Evolutionary conservation across 2,329 filamentous ascomycete species (phyloP).

Genomic region (Bimuria novae-zelandiae): DNA sequence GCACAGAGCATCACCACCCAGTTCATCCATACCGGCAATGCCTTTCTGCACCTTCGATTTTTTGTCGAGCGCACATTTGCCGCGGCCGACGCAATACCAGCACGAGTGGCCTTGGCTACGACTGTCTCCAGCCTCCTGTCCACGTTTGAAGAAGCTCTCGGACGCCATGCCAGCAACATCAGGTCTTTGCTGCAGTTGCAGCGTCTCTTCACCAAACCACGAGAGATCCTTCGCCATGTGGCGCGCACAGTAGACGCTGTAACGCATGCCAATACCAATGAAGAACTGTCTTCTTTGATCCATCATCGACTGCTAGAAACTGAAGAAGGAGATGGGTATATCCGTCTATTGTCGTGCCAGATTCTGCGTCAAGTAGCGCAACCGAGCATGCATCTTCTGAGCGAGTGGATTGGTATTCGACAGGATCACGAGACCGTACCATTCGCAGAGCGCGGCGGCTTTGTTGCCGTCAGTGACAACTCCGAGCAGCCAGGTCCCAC

Average conservation of each 20-base stretch:
- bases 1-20: constrained; percentile 59
- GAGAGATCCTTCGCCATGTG: constrained; percentile 60
- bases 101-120: constrained; percentile 49
- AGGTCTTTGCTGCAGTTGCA: constrained; percentile 50
- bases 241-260: constrained; percentile 53
- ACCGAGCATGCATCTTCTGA: constrained; percentile 70
- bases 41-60: constrained; percentile 39
- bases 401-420: constrained; percentile 75
- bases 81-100: constrained; percentile 42
- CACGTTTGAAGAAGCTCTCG: constrained; percentile 47
- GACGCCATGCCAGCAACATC: constrained; percentile 29
- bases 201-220: constrained; percentile 48
- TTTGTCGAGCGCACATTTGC: constrained; percentile 46
- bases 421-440: constrained; percentile 41
- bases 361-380: constrained; percentile 65
- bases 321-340: constrained; percentile 65
- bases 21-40: constrained; percentile 47
- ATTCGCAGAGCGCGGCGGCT: constrained; percentile 33
- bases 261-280: constrained; percentile 50
- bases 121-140: constrained; percentile 47
- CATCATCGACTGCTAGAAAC: constrained; percentile 51
- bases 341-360: constrained; percentile 69
- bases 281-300: constrained; percentile 45
- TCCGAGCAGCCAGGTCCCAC: constrained; percentile 34
- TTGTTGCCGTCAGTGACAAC: constrained; percentile 35